These are phyloP conservation scores for Pezicula neosporulosa DNA, from an alignment of 2,329 filamentous ascomycete species.

Conservation along the genomic window DNA sequence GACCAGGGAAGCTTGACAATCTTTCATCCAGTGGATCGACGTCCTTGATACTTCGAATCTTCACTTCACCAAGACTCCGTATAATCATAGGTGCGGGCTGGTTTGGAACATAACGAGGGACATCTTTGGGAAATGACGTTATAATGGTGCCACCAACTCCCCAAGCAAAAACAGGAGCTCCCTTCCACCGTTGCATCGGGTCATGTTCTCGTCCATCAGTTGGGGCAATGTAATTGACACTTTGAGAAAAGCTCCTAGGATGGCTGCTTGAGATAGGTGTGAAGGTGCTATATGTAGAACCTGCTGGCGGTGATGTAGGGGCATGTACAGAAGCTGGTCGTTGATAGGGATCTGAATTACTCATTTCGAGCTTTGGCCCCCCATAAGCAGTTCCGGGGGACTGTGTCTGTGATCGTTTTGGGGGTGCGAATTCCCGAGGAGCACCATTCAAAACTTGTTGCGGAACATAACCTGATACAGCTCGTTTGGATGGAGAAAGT, in stretches of 20 bases:
- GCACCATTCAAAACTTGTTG: slow-evolving; percentile 15
- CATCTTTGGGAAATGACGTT: slow-evolving; percentile 83
- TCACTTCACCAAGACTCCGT: slow-evolving; percentile 78
- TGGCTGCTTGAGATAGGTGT: slow-evolving; percentile 27
- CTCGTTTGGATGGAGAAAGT: slow-evolving; percentile 54
- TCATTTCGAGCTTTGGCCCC: slow-evolving; percentile 36
- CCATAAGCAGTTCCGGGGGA: slow-evolving; percentile 55
- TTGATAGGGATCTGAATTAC: slow-evolving; percentile 36
- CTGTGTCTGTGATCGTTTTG: slow-evolving; percentile 58
- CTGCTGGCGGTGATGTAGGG: slow-evolving; percentile 19
- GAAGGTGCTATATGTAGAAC: slow-evolving; percentile 6
- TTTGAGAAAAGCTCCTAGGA: slow-evolving; percentile 49
- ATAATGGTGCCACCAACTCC: slow-evolving; percentile 80
- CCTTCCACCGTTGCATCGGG: slow-evolving; percentile 85
- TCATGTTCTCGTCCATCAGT: slow-evolving; percentile 69
- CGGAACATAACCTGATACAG: slow-evolving; percentile 48
- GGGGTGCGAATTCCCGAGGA: slow-evolving; percentile 42
- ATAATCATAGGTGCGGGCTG: slow-evolving; percentile 74
- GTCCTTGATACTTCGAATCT: slow-evolving; percentile 71
- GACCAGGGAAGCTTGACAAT: slow-evolving; percentile 81
- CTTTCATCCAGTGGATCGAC: slow-evolving; percentile 68
- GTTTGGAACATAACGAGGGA: slow-evolving; percentile 75
- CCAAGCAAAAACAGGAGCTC: slow-evolving; percentile 82
- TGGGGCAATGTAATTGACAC: slow-evolving; percentile 56
- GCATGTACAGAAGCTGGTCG: slow-evolving; percentile 47